phyloP scores from a whole-genome alignment of 1,139 yeast species.

The Magnusiomyces tetraspermus region DNA sequence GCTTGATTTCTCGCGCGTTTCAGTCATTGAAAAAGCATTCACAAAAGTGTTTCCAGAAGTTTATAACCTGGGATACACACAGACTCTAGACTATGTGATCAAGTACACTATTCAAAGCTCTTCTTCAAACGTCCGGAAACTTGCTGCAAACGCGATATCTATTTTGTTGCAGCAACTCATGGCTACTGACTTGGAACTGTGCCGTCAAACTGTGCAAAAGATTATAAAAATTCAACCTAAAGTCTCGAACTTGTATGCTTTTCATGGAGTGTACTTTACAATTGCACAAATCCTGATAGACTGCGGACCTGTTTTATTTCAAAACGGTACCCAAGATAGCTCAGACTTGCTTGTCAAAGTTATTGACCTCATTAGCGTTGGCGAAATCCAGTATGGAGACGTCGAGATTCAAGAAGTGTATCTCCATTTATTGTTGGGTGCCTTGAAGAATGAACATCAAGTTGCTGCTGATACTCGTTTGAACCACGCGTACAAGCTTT shows the following conservation, averaged over 20 bases:
- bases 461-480: background rate
- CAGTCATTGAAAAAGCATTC: conserved; percentile 36
- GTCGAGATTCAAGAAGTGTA: background rate
- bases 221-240: background rate
- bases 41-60: conserved; percentile 32
- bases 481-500: background rate
- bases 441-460: background rate
- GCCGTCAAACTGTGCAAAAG: background rate
- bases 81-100: background rate
- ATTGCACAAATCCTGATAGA: background rate
- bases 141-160: background rate
- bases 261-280: conserved; percentile 1
- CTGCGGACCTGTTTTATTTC: background rate
- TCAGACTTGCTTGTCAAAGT: background rate
- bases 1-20: conserved; percentile 42
- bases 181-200: background rate
- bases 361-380: background rate
- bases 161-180: conserved; percentile 3
- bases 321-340: background rate
- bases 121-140: conserved; percentile 16
- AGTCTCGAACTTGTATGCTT: background rate
- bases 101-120: conserved; percentile 2
- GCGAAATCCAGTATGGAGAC: background rate
- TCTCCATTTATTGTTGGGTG: background rate
- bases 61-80: conserved; percentile 28